Evolutionary conservation across 2,329 filamentous ascomycete genomes (phyloP).

Genomic region (Diaporthe ampelina): DNA sequence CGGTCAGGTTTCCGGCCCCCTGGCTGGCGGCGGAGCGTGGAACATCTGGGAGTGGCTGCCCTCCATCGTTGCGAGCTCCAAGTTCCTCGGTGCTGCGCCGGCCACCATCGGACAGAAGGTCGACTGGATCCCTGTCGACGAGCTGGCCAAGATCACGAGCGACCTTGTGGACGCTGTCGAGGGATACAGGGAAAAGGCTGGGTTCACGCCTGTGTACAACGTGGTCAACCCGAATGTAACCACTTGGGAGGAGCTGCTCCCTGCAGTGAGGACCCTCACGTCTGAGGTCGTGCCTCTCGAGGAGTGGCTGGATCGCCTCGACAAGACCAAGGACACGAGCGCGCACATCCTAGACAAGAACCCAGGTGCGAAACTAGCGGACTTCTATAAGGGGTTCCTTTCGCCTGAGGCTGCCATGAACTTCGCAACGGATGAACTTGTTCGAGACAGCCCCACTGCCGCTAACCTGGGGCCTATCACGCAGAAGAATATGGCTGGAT

Average conservation of each 20-base stretch:
- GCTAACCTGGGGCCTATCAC: slow-evolving; percentile 28
- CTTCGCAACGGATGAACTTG: slow-evolving; percentile 32
- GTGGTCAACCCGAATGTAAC: slow-evolving; percentile 33
- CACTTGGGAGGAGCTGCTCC: slow-evolving; percentile 32
- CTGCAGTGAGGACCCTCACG: slow-evolving; percentile 22
- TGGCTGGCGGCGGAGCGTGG: slow-evolving; percentile 45
- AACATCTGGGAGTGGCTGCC: slow-evolving; percentile 49
- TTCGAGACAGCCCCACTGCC: slow-evolving; percentile 30
- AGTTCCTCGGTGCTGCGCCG: slow-evolving; percentile 45
- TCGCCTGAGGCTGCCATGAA: slow-evolving; percentile 7
- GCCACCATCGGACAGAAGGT: slow-evolving; percentile 44
- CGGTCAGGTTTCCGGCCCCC: slow-evolving; percentile 48
- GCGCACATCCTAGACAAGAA: slow-evolving; percentile 35
- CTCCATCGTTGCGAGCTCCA: slow-evolving; percentile 47
- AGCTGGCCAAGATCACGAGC: slow-evolving; percentile 44
- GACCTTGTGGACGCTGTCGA: slow-evolving; percentile 45
- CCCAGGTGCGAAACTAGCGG: slow-evolving; percentile 36
- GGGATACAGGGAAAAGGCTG: neutral
- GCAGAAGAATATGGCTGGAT: slow-evolving; percentile 32
- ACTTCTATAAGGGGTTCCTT: slow-evolving; percentile 37
- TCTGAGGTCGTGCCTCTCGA: slow-evolving; percentile 25
- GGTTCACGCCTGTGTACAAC: slow-evolving; percentile 29
- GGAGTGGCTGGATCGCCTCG: slow-evolving; percentile 35
- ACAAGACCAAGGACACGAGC: slow-evolving; percentile 29
- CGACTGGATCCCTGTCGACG: slow-evolving; percentile 49